Conservation (phyloP, 1,139 yeast species). For the Nakaseomyces nivariensis region DNA sequence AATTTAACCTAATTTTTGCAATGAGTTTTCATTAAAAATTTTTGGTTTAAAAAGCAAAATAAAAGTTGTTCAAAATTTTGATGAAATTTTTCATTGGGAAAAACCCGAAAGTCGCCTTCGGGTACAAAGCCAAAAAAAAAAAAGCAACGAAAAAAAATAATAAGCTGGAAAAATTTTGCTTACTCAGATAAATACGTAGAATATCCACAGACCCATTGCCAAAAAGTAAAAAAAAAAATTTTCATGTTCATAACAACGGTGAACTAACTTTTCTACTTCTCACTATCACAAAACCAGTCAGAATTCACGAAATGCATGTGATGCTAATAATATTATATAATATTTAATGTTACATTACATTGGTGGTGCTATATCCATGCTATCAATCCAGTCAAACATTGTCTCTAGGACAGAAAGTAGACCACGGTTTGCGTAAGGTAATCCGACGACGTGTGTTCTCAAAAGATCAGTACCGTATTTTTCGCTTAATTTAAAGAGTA, state of each 20-base stretch:
- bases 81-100: too few relatives aligned
- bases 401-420: constrained; percentile 17
- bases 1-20: too few relatives aligned
- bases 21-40: too few relatives aligned
- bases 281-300: not conserved
- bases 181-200: not conserved
- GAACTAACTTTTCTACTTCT: too few relatives aligned
- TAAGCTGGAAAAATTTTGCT: not conserved
- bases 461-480: constrained; percentile 28
- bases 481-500: constrained; percentile 25
- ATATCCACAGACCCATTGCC: not conserved
- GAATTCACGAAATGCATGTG: not conserved
- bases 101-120: too few relatives aligned
- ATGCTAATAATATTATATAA: not conserved
- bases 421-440: constrained; percentile 18
- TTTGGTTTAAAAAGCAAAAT: too few relatives aligned
- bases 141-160: not conserved
- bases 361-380: not conserved
- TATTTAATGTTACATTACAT: not conserved
- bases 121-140: not conserved
- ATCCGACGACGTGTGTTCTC: constrained; percentile 27
- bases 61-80: too few relatives aligned
- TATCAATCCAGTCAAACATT: constrained; percentile 20
- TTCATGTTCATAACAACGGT: not conserved
- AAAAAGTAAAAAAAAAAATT: not conserved